Conservation (phyloP, 163 green algal species). For the Chlorella variabilis region DNA sequence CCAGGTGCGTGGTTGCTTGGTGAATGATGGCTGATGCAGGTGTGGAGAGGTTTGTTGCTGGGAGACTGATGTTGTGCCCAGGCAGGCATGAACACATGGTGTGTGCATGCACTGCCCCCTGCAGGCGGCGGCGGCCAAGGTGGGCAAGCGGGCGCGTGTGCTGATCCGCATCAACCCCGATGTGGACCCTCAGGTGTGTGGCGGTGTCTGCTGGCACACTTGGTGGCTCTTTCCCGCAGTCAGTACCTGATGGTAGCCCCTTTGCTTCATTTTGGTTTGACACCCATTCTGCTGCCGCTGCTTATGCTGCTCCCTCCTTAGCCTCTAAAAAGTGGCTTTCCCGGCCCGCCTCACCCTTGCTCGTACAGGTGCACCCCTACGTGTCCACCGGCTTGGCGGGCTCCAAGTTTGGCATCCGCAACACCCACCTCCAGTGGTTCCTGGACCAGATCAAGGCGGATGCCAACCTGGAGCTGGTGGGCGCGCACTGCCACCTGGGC, state of each 20-base stretch:
- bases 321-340: too few species aligned
- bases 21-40: not conserved
- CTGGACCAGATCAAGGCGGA: conserved; percentile 89
- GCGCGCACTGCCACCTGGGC: conserved; percentile 96
- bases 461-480: conserved; percentile 85
- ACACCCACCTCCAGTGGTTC: conserved; percentile 97
- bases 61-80: too few species aligned
- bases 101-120: not conserved
- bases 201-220: too few species aligned
- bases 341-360: too few species aligned
- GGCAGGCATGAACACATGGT: too few species aligned
- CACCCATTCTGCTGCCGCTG: too few species aligned
- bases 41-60: too few species aligned
- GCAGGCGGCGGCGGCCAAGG: conserved; percentile 50
- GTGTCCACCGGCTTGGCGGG: conserved; percentile 96
- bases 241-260: too few species aligned
- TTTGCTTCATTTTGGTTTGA: too few species aligned
- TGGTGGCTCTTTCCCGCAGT: too few species aligned
- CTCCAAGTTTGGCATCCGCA: conserved; percentile 99
- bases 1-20: conserved; percentile 1
- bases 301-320: too few species aligned
- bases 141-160: conserved; percentile 79
- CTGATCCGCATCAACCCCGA: conserved; percentile 99
- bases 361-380: conserved; percentile 95
- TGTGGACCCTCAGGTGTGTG: conserved; percentile 85